Evolutionary conservation across 495 filamentous ascomycete species (phyloP).

Genomic region (Penicillium psychrofluorescens): DNA sequence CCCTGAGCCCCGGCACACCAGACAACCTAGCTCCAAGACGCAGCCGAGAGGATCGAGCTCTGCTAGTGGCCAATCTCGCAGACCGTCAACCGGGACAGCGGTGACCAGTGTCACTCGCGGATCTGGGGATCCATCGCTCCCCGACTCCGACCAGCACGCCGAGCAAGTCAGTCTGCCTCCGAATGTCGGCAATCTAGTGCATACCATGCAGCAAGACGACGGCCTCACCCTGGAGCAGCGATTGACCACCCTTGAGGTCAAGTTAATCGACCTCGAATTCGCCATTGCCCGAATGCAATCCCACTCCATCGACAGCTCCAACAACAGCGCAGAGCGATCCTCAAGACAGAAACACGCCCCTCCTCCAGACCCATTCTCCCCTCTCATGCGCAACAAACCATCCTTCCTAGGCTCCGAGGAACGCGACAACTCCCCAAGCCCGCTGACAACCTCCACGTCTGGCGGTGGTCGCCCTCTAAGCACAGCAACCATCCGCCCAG

Average conservation of each 20-base stretch:
- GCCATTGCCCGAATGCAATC: constrained; percentile 47
- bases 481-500: constrained; percentile 34
- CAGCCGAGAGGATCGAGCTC: constrained; percentile 14
- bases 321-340: constrained; percentile 5
- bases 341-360: constrained; percentile 10
- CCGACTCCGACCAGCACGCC: constrained; percentile 7
- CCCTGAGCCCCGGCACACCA: background rate
- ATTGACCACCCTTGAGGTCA: constrained; percentile 45
- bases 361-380: constrained; percentile 4
- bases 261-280: constrained; percentile 49
- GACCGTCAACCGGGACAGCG: constrained; percentile 25
- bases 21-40: constrained; percentile 21
- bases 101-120: constrained; percentile 23
- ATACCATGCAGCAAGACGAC: constrained; percentile 39
- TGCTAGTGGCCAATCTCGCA: constrained; percentile 17
- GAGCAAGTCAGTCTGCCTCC: constrained; percentile 26
- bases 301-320: constrained; percentile 11
- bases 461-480: constrained; percentile 24
- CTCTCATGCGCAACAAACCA: constrained; percentile 17
- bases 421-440: constrained; percentile 20
- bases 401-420: constrained; percentile 9
- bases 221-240: constrained; percentile 43
- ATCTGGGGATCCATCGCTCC: constrained; percentile 16
- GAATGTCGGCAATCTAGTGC: constrained; percentile 35
- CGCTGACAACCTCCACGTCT: constrained; percentile 1